These are phyloP conservation scores for Endogone sp. DNA, from an alignment of 192 early-diverging fungal genomes.

Conservation along the genomic window DNA sequence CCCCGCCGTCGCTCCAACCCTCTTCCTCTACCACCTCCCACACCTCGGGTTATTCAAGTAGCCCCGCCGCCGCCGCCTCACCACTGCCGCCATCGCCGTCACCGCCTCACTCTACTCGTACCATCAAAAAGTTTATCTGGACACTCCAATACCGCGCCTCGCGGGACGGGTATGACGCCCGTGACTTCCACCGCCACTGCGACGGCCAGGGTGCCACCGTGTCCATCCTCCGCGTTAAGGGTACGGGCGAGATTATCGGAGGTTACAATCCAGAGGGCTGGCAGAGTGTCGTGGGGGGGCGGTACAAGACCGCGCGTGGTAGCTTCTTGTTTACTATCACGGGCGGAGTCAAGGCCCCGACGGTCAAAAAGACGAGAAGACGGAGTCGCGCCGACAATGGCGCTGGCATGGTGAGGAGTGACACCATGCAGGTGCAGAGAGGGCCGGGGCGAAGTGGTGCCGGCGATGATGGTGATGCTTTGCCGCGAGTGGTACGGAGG, in stretches of 20 bases:
- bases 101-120: neutral
- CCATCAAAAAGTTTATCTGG: slow-evolving; percentile 3
- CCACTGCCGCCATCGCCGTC: neutral
- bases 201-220: slow-evolving; percentile 21
- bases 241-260: slow-evolving; percentile 15
- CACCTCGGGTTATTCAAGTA: neutral
- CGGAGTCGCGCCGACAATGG: neutral
- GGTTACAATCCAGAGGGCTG: slow-evolving; percentile 23
- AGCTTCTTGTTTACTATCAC: slow-evolving; percentile 17
- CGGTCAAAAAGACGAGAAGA: neutral
- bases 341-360: neutral
- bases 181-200: slow-evolving; percentile 11
- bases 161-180: slow-evolving; percentile 2
- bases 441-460: too few species aligned
- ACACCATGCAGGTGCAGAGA: neutral
- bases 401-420: neutral
- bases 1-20: neutral
- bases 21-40: neutral
- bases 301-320: slow-evolving; percentile 1
- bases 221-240: slow-evolving; percentile 9
- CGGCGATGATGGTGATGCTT: neutral
- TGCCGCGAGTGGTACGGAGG: neutral
- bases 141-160: neutral
- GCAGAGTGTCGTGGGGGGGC: slow-evolving; percentile 7
- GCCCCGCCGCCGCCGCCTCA: too few species aligned